Base-by-base conservation (phyloP, 2,329 filamentous ascomycete species). In the Monosporascus sp. region DNA sequence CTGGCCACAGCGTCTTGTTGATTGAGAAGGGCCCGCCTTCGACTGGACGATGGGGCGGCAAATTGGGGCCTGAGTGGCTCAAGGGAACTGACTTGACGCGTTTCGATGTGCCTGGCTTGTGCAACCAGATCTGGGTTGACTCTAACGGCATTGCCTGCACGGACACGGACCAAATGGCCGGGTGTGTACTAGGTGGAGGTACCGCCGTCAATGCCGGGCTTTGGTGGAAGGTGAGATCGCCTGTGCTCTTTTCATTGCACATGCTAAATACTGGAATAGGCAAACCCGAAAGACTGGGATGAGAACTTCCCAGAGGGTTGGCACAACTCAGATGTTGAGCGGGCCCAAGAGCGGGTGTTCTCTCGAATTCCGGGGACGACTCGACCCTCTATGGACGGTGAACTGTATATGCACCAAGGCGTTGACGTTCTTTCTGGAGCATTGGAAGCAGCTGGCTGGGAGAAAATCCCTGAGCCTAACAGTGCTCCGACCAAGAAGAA, bases 81-180 rank as follows among this genome's bases (percentile, higher is more conserved):
- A 70, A 78, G 40, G 80, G 78, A 50, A 82, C 80, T 14, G 81
- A 82, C 31, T 69, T 89, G 22, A 88, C 86, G 3, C 83, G 86
- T 49, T 88, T 89, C 62, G 87, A 89, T 63, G 80, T 89, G 9
- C 86, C 86, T 1, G 85, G 85, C 53, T 78, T 89, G 55, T 88
- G 84, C 69, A 89, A 89, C 66, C 76, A 88, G 68, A 87, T 89
- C 61, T 87, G 84, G 80, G 72, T 76, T 7, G 79, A 87, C 63
- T 83, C 81, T 14, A 73, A 75, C 5, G 85, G 83, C 37, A 83
- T 88, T 58, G 81, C 82, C 45, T 90, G 87, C 69, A 77, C 76
- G 5, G 86, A 89, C 67, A 84, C 82, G 11, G 85, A 86, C 58
- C 82, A 87, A 62, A 88, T 88, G 84, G 84, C 85, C n/a, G 87